Conservation (phyloP, 768 basidiomycete genomes). For the Termitomyces eurrhizus region DNA sequence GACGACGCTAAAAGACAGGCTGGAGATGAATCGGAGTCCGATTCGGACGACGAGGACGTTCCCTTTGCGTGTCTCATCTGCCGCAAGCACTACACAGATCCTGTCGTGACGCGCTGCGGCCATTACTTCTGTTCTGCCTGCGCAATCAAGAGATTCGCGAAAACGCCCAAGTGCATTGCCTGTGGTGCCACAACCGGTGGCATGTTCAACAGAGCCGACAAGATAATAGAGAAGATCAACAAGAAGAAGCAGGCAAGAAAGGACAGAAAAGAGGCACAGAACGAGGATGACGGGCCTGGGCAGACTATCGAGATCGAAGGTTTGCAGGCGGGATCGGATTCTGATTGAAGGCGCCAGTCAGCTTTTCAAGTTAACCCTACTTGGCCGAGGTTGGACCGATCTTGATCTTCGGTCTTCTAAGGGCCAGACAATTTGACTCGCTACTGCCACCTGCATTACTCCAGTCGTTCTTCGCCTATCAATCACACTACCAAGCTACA, state of each 20-base stretch:
- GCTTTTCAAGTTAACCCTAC: neutral
- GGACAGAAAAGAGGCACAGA: constrained; percentile 45
- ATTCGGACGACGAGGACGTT: constrained; percentile 80
- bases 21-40: constrained; percentile 61
- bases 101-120: constrained; percentile 92
- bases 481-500: neutral
- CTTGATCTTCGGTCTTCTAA: constrained; percentile 2
- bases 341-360: constrained; percentile 26
- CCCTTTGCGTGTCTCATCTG: constrained; percentile 99
- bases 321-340: constrained; percentile 28
- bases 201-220: constrained; percentile 94
- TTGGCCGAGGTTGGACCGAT: neutral
- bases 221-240: constrained; percentile 84
- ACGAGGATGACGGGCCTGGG: constrained; percentile 29
- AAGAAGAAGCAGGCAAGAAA: constrained; percentile 62
- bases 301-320: constrained; percentile 60
- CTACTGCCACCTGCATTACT: constrained; percentile 1
- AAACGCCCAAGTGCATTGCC: constrained; percentile 93
- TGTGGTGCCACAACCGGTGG: constrained; percentile 92
- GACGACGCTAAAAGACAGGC: constrained; percentile 65
- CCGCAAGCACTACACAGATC: constrained; percentile 91
- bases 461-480: neutral
- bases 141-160: constrained; percentile 91
- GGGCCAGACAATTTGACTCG: constrained; percentile 1
- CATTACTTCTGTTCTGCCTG: constrained; percentile 96